These are phyloP conservation scores for Colletotrichum brevisporum DNA, from an alignment of 2,329 filamentous ascomycete species.

Conservation along the genomic window DNA sequence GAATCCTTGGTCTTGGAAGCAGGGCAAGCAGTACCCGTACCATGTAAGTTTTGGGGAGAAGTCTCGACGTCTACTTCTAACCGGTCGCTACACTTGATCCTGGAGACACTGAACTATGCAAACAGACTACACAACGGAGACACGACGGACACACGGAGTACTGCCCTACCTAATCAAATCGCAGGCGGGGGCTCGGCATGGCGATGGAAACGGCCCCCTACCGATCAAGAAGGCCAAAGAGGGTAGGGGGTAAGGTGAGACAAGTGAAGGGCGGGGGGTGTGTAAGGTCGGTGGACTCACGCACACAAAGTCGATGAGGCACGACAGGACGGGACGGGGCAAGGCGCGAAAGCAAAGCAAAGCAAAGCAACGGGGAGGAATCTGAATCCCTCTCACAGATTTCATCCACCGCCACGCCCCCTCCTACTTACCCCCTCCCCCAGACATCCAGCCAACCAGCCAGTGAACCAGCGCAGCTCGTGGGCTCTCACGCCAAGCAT, in stretches of 20 bases:
- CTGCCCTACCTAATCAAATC: neutral
- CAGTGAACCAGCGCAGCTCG: neutral
- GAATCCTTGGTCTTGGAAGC: neutral
- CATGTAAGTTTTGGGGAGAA: too few relatives aligned
- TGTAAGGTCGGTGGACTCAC: neutral
- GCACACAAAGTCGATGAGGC: conserved; percentile 29
- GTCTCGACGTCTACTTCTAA: too few relatives aligned
- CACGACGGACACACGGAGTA: neutral
- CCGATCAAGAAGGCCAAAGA: conserved; percentile 13
- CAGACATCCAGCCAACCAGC: too few relatives aligned
- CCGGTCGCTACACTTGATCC: neutral
- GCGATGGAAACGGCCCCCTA: conserved; percentile 15
- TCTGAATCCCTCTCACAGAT: conserved; percentile 5
- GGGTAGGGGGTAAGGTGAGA: neutral
- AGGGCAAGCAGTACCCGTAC: neutral
- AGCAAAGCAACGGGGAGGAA: conserved; percentile 11
- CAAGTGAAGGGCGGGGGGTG: conserved; percentile 4
- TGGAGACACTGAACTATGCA: neutral
- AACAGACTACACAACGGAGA: conserved; percentile 9
- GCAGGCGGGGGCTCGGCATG: conserved; percentile 13
- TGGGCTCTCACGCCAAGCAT: conserved; percentile 8
- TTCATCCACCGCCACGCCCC: neutral
- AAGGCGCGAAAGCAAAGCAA: conserved; percentile 25
- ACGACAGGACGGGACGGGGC: conserved; percentile 10
- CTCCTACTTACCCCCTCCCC: neutral